Evolutionary conservation across 2,329 filamentous ascomycete genomes (phyloP).

Genomic region (Ceratocystis ficicola): DNA sequence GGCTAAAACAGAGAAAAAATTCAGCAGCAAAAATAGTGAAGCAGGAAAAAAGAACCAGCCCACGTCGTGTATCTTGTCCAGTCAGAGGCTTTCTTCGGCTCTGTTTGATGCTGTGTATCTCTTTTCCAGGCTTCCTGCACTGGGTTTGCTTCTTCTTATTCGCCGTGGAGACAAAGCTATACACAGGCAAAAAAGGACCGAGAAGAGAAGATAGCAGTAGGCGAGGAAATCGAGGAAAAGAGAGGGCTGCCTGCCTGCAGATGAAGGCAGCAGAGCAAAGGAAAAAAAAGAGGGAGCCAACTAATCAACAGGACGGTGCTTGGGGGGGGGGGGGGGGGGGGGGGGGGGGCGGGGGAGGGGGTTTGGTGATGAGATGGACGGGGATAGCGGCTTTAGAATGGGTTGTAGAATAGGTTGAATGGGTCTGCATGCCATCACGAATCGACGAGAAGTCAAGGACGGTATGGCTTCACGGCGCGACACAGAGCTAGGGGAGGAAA

Average conservation of each 20-base stretch:
- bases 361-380: no score
- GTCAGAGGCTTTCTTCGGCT: neutral
- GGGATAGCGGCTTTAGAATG: no score
- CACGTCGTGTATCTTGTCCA: neutral
- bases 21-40: neutral
- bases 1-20: no score
- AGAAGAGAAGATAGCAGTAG: no score
- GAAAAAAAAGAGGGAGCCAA: neutral
- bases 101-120: slow-evolving; percentile 1
- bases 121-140: neutral
- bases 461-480: no score
- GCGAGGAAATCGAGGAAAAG: neutral
- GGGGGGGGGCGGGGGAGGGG: neutral
- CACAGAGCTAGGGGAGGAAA: no score
- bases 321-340: neutral
- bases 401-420: no score
- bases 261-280: neutral
- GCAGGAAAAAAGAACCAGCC: neutral
- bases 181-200: no score
- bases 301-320: neutral
- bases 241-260: neutral
- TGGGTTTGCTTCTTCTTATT: neutral
- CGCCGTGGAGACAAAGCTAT: neutral
- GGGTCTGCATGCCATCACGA: no score
- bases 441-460: no score